These are phyloP conservation scores for Lodderomyces orthopsilosis DNA, from an alignment of 1,139 yeast species.

Conservation along the genomic window DNA sequence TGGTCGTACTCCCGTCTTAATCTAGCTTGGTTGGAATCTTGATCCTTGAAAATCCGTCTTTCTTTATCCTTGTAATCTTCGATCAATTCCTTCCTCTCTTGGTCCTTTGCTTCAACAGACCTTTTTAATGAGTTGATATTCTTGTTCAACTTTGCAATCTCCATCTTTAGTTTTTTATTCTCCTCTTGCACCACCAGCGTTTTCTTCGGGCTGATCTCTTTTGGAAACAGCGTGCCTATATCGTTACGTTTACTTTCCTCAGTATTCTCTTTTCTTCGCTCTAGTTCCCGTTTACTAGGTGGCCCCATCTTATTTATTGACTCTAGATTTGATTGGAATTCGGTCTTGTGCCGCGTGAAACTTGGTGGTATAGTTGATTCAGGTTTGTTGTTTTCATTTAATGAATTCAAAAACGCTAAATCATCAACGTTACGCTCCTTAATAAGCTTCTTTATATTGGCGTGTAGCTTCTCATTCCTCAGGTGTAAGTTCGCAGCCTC, in stretches of 20 bases:
- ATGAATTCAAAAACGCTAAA: neutral
- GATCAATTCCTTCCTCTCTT: conserved; percentile 2
- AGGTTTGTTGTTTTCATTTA: neutral
- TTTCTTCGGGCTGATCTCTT: neutral
- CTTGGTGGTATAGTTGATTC: neutral
- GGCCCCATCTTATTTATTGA: neutral
- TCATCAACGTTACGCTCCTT: neutral
- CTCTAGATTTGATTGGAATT: neutral
- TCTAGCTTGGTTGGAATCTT: neutral
- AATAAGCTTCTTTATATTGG: neutral
- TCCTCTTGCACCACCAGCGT: neutral
- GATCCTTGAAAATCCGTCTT: neutral
- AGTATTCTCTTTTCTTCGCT: neutral
- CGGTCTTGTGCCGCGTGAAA: neutral
- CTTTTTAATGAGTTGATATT: neutral
- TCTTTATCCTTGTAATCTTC: conserved; percentile 4
- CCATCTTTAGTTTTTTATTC: neutral
- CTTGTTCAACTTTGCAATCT: neutral
- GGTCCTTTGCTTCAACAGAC: neutral
- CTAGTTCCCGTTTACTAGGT: neutral
- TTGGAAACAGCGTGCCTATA: neutral
- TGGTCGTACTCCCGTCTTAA: conserved; percentile 1
- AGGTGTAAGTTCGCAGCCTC: neutral
- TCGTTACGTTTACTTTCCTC: neutral
- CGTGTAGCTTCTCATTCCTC: neutral